Conservation (phyloP, 305 asterid genomes). For the Solanum hybrid region DNA sequence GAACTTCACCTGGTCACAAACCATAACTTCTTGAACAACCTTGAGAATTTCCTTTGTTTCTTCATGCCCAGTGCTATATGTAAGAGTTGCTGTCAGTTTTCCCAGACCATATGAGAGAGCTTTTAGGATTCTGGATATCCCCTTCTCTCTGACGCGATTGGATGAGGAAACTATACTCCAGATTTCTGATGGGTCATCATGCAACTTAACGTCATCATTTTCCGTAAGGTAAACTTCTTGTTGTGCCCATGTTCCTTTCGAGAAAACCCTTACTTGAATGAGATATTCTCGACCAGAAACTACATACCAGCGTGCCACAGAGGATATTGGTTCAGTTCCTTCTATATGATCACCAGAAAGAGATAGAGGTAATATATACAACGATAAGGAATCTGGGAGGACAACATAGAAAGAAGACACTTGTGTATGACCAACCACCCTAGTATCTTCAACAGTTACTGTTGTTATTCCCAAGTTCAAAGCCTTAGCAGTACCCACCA, state of each 20-base stretch:
- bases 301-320: constrained; percentile 70
- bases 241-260: constrained; percentile 48
- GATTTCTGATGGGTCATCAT: constrained; percentile 41
- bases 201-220: constrained; percentile 50
- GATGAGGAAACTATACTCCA: constrained; percentile 64
- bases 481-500: constrained; percentile 53
- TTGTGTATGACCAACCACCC: constrained; percentile 81
- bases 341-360: constrained; percentile 40
- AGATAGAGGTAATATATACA: constrained; percentile 54
- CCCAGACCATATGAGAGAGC: constrained; percentile 71
- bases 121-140: constrained; percentile 38
- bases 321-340: constrained; percentile 39
- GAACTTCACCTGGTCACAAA: constrained; percentile 73
- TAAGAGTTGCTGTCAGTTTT: constrained; percentile 60
- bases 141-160: constrained; percentile 24
- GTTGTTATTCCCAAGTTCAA: constrained; percentile 58
- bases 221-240: constrained; percentile 69
- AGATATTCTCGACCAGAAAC: constrained; percentile 67
- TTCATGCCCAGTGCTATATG: constrained; percentile 45
- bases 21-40: constrained; percentile 89
- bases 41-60: constrained; percentile 54
- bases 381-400: constrained; percentile 58
- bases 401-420: constrained; percentile 75
- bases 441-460: constrained; percentile 67
- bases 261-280: constrained; percentile 56